phyloP scores from a whole-genome alignment of 2,329 filamentous ascomycete genomes.

The Phialemoniopsis sp. region DNA sequence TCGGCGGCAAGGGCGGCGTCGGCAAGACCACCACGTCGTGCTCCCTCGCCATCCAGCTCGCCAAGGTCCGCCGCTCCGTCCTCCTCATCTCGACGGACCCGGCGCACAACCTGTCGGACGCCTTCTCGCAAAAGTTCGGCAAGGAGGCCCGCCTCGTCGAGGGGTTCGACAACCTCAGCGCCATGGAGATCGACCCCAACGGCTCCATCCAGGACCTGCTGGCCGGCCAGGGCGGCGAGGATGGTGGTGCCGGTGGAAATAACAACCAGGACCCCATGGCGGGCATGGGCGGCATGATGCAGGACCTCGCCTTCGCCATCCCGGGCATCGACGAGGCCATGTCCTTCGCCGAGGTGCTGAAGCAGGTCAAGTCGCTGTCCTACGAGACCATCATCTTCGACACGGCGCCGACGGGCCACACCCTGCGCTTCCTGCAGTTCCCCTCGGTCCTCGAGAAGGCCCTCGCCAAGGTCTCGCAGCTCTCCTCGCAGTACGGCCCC shows the following conservation, averaged over 20 bases:
- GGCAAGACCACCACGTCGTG: conserved; percentile 99
- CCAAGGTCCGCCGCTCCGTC: conserved; percentile 89
- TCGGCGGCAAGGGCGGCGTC: conserved; percentile 96
- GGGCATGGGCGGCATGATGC: conserved; percentile 91
- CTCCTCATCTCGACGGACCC: conserved; percentile 98
- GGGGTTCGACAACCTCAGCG: conserved; percentile 88
- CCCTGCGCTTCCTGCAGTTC: conserved; percentile 96
- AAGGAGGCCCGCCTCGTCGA: conserved; percentile 93
- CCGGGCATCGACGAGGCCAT: conserved; percentile 98
- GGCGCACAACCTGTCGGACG: conserved; percentile 95
- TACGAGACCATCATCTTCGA: conserved; percentile 99
- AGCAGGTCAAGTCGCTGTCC: conserved; percentile 97
- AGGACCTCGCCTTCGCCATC: conserved; percentile 95
- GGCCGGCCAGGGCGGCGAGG: conserved; percentile 70
- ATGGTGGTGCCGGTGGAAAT: conserved; percentile 49
- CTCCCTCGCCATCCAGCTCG: conserved; percentile 95
- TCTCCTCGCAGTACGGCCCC: conserved; percentile 90
- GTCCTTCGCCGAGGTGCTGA: conserved; percentile 98
- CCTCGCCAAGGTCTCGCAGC: conserved; percentile 91
- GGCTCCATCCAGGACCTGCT: conserved; percentile 95
- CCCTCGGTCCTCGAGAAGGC: conserved; percentile 97
- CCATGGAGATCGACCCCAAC: conserved; percentile 99
- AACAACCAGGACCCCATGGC: conserved; percentile 57
- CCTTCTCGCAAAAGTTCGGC: conserved; percentile 98
- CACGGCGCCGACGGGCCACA: conserved; percentile 96